Conservation (phyloP, 495 filamentous ascomycete genomes). For the Tuber microsphaerosporum region DNA sequence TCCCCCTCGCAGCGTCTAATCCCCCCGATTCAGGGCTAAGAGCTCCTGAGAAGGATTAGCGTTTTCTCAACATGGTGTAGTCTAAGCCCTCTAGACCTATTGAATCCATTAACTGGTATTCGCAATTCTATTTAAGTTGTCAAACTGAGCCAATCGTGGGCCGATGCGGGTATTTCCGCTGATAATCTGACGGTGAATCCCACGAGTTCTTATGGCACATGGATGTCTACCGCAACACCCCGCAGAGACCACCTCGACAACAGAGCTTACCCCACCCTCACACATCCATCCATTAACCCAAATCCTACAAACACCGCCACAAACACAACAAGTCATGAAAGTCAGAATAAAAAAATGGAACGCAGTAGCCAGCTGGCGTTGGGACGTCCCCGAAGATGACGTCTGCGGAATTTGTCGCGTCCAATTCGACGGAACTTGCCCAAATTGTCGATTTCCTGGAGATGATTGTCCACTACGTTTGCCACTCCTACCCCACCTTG, state of each 20-base stretch:
- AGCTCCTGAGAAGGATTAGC: background rate
- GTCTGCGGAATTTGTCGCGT: slow-evolving; percentile 98
- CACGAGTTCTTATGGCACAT: background rate
- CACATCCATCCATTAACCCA: background rate
- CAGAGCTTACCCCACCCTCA: background rate
- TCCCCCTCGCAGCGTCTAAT: no score
- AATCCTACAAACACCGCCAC: background rate
- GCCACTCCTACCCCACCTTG: background rate
- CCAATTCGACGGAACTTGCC: slow-evolving; percentile 95
- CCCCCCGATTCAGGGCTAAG: background rate
- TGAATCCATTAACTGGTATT: background rate
- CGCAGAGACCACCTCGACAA: background rate
- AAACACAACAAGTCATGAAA: slow-evolving; percentile 59
- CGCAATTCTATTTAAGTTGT: no score
- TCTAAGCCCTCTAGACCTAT: no score
- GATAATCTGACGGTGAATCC: background rate
- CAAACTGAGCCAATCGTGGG: background rate
- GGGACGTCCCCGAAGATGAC: slow-evolving; percentile 96
- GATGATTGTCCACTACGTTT: slow-evolving; percentile 87
- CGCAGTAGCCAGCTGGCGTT: slow-evolving; percentile 89
- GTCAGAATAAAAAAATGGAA: slow-evolving; percentile 89
- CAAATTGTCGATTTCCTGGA: slow-evolving; percentile 94
- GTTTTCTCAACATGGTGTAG: no score
- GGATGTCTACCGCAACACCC: slow-evolving; percentile 3
- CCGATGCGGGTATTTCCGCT: background rate